Evolutionary conservation across 2,329 filamentous ascomycete species (phyloP).

Genomic region (Dactylonectria macrodidyma): DNA sequence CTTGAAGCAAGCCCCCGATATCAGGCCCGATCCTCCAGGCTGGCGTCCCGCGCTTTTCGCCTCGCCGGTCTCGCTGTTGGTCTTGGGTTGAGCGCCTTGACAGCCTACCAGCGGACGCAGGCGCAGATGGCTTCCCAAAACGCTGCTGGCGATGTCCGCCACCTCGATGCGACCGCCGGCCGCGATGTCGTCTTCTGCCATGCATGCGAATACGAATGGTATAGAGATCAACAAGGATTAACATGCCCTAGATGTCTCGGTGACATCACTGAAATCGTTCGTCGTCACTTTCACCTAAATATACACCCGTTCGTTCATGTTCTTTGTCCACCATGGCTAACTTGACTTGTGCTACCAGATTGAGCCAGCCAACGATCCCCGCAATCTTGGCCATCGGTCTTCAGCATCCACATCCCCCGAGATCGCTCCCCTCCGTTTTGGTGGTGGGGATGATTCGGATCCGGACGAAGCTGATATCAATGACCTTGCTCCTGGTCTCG

Average conservation of each 20-base stretch:
- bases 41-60: slow-evolving; percentile 71
- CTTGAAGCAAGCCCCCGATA: slow-evolving; percentile 17
- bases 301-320: not conserved
- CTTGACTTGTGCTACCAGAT: slow-evolving; percentile 57
- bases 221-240: slow-evolving; percentile 76
- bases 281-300: slow-evolving; percentile 50
- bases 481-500: slow-evolving; percentile 62
- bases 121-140: slow-evolving; percentile 56
- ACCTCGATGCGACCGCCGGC: slow-evolving; percentile 65
- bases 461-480: slow-evolving; percentile 73
- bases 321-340: slow-evolving; percentile 31
- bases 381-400: slow-evolving; percentile 54
- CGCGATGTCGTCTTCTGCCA: slow-evolving; percentile 91
- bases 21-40: slow-evolving; percentile 52
- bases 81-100: slow-evolving; percentile 71
- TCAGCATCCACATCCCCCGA: slow-evolving; percentile 51
- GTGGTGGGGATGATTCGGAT: slow-evolving; percentile 63
- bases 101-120: slow-evolving; percentile 66
- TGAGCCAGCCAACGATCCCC: slow-evolving; percentile 73
- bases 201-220: slow-evolving; percentile 86
- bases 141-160: slow-evolving; percentile 44
- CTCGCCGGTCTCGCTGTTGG: slow-evolving; percentile 70
- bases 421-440: slow-evolving; percentile 42
- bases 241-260: slow-evolving; percentile 83
- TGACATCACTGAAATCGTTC: slow-evolving; percentile 89